Conservation (phyloP, 208 protist species). For the Acanthamoeba culbertsoni region DNA sequence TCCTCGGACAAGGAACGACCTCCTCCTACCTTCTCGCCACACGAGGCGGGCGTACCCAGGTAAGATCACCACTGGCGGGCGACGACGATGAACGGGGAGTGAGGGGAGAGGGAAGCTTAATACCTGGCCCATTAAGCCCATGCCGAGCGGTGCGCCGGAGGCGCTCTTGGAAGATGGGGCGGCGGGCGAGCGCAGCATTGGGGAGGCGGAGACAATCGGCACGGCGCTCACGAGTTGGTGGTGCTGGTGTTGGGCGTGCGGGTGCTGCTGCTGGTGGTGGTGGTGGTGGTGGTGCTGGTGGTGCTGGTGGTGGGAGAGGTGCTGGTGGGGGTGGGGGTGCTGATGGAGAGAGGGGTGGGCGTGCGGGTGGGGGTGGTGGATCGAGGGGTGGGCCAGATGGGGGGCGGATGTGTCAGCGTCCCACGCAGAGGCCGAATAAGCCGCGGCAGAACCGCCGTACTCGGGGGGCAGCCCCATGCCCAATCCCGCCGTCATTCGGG, state of each 20-base stretch:
- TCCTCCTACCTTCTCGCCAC: too few species aligned
- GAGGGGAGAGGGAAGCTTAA: background rate
- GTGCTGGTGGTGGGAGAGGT: background rate
- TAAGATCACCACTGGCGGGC: background rate
- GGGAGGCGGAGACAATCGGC: background rate
- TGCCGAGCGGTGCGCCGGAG: background rate
- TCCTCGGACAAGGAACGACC: background rate
- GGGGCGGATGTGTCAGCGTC: background rate
- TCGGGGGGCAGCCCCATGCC: background rate
- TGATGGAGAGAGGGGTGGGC: background rate
- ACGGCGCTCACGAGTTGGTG: background rate
- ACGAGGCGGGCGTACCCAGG: too few species aligned
- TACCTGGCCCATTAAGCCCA: constrained; percentile 8
- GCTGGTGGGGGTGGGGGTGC: background rate
- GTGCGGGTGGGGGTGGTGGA: background rate
- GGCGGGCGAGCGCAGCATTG: background rate
- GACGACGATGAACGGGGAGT: background rate
- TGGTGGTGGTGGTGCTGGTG: too few species aligned
- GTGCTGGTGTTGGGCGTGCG: background rate
- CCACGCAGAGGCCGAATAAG: background rate
- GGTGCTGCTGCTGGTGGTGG: background rate
- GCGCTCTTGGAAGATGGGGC: background rate
- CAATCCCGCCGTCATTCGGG: background rate
- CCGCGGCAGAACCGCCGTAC: background rate
- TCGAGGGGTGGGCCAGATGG: background rate